Conservation (phyloP, 2,329 filamentous ascomycete species). For the Botrytis paeoniae region DNA sequence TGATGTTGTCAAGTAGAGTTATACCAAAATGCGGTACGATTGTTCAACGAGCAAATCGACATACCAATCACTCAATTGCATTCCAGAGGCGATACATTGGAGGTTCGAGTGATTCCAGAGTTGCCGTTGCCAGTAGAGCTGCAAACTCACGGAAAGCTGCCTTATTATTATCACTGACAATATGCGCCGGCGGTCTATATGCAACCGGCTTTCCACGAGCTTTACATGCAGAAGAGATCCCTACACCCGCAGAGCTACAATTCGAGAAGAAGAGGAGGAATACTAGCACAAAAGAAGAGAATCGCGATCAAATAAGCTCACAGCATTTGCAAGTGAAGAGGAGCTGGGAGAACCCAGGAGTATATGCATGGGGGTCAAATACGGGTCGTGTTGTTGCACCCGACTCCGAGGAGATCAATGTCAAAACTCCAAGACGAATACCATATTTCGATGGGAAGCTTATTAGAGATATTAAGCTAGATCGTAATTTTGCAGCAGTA, state of each 20-base stretch:
- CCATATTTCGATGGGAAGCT: constrained; percentile 80
- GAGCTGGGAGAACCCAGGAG: constrained; percentile 78
- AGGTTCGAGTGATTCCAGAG: constrained; percentile 22
- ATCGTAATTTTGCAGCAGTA: constrained; percentile 77
- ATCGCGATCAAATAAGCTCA: constrained; percentile 72
- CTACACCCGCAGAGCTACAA: constrained; percentile 50
- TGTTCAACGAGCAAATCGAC: constrained; percentile 24
- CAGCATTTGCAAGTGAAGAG: constrained; percentile 85
- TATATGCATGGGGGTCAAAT: constrained; percentile 94
- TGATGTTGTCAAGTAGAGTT: constrained; percentile 30
- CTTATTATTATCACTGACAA: constrained; percentile 27
- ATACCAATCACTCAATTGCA: constrained; percentile 15
- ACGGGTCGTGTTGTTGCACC: constrained; percentile 80
- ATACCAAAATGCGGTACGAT: constrained; percentile 21
- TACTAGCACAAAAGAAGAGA: constrained; percentile 64
- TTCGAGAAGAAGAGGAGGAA: constrained; percentile 65
- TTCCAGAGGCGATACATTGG: constrained; percentile 29
- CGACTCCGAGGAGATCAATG: constrained; percentile 68
- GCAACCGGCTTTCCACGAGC: constrained; percentile 29
- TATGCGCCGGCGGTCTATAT: constrained; percentile 32
- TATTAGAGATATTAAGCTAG: constrained; percentile 82
- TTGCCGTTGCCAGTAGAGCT: constrained; percentile 23
- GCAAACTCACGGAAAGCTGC: constrained; percentile 21
- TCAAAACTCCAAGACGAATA: constrained; percentile 80
- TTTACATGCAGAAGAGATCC: constrained; percentile 34